phyloP scores from a whole-genome alignment of 2,329 filamentous ascomycete species.

The Fusarium mexicanum region DNA sequence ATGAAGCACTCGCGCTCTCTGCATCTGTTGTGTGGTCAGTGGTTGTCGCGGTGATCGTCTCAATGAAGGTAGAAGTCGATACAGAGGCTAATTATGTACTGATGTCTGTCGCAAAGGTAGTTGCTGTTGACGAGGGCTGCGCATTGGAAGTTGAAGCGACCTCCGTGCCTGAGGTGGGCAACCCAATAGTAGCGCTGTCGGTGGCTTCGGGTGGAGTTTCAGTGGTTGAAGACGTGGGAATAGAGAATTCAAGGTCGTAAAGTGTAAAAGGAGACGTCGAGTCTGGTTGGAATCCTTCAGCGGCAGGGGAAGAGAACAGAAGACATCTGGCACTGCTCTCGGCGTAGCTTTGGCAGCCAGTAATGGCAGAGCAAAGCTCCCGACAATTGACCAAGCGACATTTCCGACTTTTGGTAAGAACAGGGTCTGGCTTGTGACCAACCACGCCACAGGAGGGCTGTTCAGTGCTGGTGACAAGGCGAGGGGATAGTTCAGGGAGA shows the following conservation, averaged over 20 bases:
- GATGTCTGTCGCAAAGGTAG: neutral
- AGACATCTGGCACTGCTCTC: neutral
- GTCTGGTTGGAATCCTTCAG: neutral
- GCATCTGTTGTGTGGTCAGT: neutral
- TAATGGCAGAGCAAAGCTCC: neutral
- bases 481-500: neutral
- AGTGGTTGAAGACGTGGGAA: accelerated
- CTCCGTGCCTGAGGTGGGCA: neutral
- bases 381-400: neutral
- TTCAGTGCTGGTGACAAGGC: neutral
- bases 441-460: neutral
- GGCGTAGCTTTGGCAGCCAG: neutral
- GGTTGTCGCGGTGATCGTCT: neutral
- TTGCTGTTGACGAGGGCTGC: neutral
- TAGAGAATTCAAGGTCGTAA: neutral
- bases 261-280: neutral
- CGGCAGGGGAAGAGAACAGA: neutral
- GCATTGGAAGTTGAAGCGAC: neutral
- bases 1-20: neutral
- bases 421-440: neutral
- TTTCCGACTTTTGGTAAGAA: neutral
- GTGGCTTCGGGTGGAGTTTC: neutral
- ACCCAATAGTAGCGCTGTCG: neutral
- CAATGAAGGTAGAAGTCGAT: neutral
- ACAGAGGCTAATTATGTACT: neutral